These are phyloP conservation scores for Pseudoturritis turrita DNA, from an alignment of 345 rosid species.

Conservation along the genomic window DNA sequence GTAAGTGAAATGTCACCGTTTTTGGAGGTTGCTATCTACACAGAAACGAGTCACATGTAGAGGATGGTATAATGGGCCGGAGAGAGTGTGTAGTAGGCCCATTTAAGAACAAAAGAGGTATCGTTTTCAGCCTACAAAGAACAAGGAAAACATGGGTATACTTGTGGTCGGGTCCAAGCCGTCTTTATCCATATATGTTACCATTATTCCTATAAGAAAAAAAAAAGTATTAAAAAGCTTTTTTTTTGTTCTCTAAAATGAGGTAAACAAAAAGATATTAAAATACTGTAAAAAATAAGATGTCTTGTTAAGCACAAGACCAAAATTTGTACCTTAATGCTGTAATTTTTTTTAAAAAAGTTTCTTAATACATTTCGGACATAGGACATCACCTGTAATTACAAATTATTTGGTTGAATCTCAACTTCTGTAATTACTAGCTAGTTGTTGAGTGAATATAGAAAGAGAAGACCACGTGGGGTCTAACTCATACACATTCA, in stretches of 20 bases:
- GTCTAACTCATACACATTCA: constrained; percentile 23
- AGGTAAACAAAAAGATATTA: too few relatives aligned
- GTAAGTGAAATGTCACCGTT: constrained; percentile 15
- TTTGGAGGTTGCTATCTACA: neutral
- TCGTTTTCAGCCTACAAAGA: constrained; percentile 26
- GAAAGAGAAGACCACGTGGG: constrained; percentile 22
- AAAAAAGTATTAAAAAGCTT: neutral
- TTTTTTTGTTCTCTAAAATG: neutral
- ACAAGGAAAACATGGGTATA: constrained; percentile 27
- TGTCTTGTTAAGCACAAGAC: too few relatives aligned
- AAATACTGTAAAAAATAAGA: too few relatives aligned
- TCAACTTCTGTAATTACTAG: neutral
- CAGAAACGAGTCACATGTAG: constrained; percentile 23
- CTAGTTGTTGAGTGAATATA: neutral
- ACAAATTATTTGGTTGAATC: neutral
- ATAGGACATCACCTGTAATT: neutral
- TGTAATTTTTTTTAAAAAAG: too few relatives aligned
- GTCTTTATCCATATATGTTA: constrained; percentile 22
- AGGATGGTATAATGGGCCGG: constrained; percentile 16
- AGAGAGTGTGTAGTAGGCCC: constrained; percentile 16
- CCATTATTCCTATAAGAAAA: neutral
- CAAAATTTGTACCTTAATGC: too few relatives aligned
- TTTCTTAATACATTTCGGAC: neutral
- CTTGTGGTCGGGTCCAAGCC: constrained; percentile 13
- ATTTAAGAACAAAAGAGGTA: constrained; percentile 3